Percentiles rank a stretch among this genome's conserved stretches.
Evolutionary conservation across 1,139 yeast genomes (phyloP).

Genomic region (Taphrina betulina): DNA sequence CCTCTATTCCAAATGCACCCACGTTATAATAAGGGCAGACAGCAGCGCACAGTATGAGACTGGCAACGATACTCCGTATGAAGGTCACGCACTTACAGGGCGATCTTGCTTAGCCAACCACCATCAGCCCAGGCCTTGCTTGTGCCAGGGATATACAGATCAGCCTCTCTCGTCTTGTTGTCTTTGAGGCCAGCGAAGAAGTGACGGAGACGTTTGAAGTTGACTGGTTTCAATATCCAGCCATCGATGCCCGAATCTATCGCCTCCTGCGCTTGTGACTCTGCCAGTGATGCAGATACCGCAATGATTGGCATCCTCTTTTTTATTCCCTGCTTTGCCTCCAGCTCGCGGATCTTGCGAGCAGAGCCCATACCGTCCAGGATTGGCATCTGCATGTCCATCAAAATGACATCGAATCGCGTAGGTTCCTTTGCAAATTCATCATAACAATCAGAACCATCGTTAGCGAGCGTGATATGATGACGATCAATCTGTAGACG

Average conservation of each 20-base stretch:
- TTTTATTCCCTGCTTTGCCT: slow-evolving; percentile 11
- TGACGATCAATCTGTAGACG: slow-evolving; percentile 28
- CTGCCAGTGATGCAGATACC: slow-evolving; percentile 29
- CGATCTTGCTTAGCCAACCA: too few relatives aligned
- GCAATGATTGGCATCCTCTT: slow-evolving; percentile 29
- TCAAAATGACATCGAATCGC: slow-evolving; percentile 63
- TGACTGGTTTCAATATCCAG: slow-evolving; percentile 32
- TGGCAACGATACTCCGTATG: too few relatives aligned
- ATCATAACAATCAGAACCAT: slow-evolving; percentile 26
- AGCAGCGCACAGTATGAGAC: too few relatives aligned
- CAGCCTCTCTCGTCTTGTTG: not conserved
- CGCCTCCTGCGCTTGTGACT: slow-evolving; percentile 20
- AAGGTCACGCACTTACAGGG: too few relatives aligned
- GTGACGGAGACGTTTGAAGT: slow-evolving; percentile 8
- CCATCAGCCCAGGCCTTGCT: slow-evolving; percentile 23
- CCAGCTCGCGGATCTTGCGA: slow-evolving; percentile 21
- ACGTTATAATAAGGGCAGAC: too few relatives aligned
- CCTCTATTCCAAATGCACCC: too few relatives aligned
- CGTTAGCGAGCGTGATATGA: slow-evolving; percentile 8
- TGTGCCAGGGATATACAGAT: slow-evolving; percentile 13
- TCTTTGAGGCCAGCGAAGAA: slow-evolving; percentile 27
- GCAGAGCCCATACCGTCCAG: slow-evolving; percentile 60
- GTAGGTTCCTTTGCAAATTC: slow-evolving; percentile 15
- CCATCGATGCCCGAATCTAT: slow-evolving; percentile 26
- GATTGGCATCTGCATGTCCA: slow-evolving; percentile 98